Base-by-base conservation (phyloP, 371 early-diverging fungal species). In the Rhizomucor pusillus region DNA sequence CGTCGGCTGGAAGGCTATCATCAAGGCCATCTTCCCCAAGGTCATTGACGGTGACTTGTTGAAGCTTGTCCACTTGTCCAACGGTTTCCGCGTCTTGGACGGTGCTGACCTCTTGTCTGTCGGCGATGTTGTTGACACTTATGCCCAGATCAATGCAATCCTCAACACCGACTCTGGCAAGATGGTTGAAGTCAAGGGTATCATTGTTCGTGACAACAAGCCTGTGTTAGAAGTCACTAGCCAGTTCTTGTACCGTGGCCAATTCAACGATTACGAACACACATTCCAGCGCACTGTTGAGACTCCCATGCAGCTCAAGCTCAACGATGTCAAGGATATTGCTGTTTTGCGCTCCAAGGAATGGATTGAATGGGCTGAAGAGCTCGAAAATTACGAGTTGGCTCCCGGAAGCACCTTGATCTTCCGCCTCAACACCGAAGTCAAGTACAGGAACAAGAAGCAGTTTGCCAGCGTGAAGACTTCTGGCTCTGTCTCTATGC, bases 191-290 rank as follows among this genome's bases (percentile, higher is more conserved):
- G 94, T 95, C 69, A 88, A 87, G 82, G 95, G 90, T 35, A 74
- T 77, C 19, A 73, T 87, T 47, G 67, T 79, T 33, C 82, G 85
- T 46, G 84, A 81, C 10, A 75, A 69, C 61, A 81, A 75, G 63
- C 82, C 83, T 43, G 71, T 90, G 13, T 71, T 90, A 70, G 92
- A 91, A 76, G 87, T 86, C 54, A 88, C 80, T 55, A 85, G 81
- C 43, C 84, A 88, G 59, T 97, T 97, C 87, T 84, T 97, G 79
- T 93, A 92, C 81, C 91, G 97, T 63, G 97, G 96, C 49, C 76
- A 74, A 34, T 93, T 91, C 63, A 74, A 74, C 33, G 94, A 93
- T 57, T 92, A 81, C 66, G 81, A 90, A 40, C 84, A 90, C 70
- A 86, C 89, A 19, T 97, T 97, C 75, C 84, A 87, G 57, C 85